Conservation (phyloP, 2,329 filamentous ascomycete genomes). For the Aspergillus sp. region DNA sequence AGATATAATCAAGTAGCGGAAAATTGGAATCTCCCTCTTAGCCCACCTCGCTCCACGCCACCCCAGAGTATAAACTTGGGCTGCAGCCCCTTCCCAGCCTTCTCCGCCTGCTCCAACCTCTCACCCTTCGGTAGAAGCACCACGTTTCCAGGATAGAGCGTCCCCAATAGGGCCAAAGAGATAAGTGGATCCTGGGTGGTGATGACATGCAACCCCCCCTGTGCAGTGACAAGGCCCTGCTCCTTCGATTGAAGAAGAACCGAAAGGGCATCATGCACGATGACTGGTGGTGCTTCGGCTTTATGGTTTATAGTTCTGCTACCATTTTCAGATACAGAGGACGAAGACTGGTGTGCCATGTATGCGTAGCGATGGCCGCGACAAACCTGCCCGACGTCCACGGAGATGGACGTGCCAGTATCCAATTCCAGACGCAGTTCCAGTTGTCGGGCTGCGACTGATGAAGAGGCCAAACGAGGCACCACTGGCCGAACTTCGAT, state of each 20-base stretch:
- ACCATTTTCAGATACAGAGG: not conserved
- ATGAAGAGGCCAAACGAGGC: accelerated
- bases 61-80: constrained; percentile 24
- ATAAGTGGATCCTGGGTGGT: constrained; percentile 9
- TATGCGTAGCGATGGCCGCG: constrained; percentile 25
- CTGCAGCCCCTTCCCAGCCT: constrained; percentile 19
- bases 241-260: not conserved
- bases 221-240: constrained; percentile 10
- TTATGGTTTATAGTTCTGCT: not conserved
- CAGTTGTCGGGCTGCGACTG: not conserved
- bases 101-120: constrained; percentile 3
- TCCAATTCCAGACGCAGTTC: constrained; percentile 13
- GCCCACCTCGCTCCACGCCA: too few relatives aligned
- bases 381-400: constrained; percentile 23
- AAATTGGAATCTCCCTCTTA: too few relatives aligned
- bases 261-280: not conserved
- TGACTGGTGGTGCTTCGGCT: not conserved
- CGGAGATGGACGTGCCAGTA: constrained; percentile 6
- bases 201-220: constrained; percentile 22
- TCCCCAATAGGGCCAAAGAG: constrained; percentile 21
- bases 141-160: constrained; percentile 25
- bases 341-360: not conserved
- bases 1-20: too few relatives aligned
- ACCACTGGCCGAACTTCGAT: not conserved
- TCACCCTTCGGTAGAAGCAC: constrained; percentile 14